A percentile compares a stretch with the other conserved stretches of the same genome.
These are phyloP conservation scores for Russula lepida DNA, from an alignment of 768 basidiomycete species.

Conservation along the genomic window DNA sequence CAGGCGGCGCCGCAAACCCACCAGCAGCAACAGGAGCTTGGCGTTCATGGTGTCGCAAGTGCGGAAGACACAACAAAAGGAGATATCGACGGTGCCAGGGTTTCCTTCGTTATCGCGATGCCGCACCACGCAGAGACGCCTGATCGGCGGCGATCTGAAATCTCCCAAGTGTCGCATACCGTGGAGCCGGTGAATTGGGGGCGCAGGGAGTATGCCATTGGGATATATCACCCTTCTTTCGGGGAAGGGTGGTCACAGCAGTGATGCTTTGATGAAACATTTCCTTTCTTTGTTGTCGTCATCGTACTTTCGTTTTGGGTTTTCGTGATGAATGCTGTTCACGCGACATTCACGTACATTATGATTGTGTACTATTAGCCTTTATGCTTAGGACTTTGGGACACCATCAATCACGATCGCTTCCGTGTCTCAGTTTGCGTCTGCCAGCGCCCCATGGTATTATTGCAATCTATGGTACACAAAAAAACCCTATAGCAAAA, in stretches of 20 bases:
- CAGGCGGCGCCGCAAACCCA: not conserved
- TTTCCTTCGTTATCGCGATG: constrained; percentile 18
- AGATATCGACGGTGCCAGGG: not conserved
- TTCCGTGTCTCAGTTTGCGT: no score
- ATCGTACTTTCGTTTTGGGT: not conserved
- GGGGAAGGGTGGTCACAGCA: not conserved
- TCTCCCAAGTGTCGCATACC: not conserved
- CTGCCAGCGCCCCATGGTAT: no score
- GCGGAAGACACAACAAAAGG: not conserved
- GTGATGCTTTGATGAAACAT: not conserved
- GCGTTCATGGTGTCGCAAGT: not conserved
- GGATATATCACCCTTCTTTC: constrained; percentile 15
- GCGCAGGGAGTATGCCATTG: constrained; percentile 12
- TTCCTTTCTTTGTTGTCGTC: not conserved
- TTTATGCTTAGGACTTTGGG: not conserved
- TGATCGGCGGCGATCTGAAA: constrained; percentile 1
- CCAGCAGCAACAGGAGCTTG: not conserved
- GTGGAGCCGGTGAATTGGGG: not conserved
- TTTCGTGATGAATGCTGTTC: not conserved
- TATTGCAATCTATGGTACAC: no score
- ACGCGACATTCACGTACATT: not conserved
- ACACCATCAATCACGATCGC: not conserved
- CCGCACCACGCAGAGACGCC: not conserved
- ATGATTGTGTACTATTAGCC: not conserved
- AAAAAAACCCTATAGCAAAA: not conserved